phyloP scores from a whole-genome alignment of 352 stramenopile species.

The Phytopythium helicoides region DNA sequence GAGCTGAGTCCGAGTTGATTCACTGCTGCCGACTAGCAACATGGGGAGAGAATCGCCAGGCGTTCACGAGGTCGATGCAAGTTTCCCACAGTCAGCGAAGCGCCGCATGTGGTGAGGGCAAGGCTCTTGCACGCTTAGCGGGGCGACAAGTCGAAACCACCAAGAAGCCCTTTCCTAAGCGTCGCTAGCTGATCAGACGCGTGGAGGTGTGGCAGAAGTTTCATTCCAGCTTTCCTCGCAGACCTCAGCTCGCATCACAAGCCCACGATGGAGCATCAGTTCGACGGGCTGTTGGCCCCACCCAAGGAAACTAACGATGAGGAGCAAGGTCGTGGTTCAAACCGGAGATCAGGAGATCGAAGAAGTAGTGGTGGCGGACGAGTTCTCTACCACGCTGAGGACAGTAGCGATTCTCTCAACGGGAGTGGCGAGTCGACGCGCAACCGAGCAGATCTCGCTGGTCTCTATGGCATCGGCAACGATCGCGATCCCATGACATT shows the following conservation, averaged over 20 bases:
- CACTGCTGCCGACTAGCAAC: too few species aligned
- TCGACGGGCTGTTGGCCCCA: slow-evolving; percentile 25
- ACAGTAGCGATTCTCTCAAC: slow-evolving; percentile 12
- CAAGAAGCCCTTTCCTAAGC: neutral
- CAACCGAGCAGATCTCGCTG: slow-evolving; percentile 3
- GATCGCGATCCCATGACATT: slow-evolving; percentile 40
- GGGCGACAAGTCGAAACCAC: too few species aligned
- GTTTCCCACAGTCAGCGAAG: too few species aligned
- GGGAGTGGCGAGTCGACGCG: neutral
- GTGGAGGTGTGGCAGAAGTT: neutral
- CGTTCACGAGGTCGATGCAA: too few species aligned
- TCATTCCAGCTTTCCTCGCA: slow-evolving; percentile 2
- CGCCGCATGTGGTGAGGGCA: too few species aligned
- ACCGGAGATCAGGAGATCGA: slow-evolving; percentile 16
- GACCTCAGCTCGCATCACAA: neutral
- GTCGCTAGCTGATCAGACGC: slow-evolving; percentile 4
- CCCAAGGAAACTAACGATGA: slow-evolving; percentile 11
- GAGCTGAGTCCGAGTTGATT: too few species aligned
- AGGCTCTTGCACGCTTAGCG: too few species aligned
- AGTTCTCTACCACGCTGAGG: slow-evolving; percentile 11
- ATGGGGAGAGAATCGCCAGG: too few species aligned
- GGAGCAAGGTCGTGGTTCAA: slow-evolving; percentile 10
- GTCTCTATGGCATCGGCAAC: neutral
- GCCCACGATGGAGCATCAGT: slow-evolving; percentile 32
- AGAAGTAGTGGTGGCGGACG: slow-evolving; percentile 12